Base-by-base conservation (phyloP, 441 rosid species). In the Croton setiger region DNA sequence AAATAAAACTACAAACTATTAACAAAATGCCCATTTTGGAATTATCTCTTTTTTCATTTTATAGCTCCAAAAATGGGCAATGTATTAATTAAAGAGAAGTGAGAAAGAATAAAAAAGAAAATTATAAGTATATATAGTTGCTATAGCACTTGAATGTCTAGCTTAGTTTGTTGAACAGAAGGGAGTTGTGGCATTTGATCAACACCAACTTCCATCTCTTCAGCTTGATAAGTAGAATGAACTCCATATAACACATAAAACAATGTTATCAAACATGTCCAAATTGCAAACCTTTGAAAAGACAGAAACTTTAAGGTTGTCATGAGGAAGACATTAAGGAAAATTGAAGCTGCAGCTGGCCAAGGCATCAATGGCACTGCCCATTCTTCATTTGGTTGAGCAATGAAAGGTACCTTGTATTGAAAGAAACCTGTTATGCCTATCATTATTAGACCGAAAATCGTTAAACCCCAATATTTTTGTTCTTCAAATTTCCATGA, bases 331-430 rank as follows among this genome's bases (percentile, higher is more conserved):
- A 89, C 80, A 64, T 86, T 93, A 5, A 93, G 88, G 81, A 87
- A 86, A 70, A 87, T 82, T 0, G 97, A 90, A 2, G 82, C 66
- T 3, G 88, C 92, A 0, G 97, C 92, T 3, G 94, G 96, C 97
- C 97, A 93, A 7, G 98, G 98, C 98, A 93, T 93, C 48, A 86
- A 69, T 6, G 98, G 97, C 33, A 93, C 96, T 1, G 88, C 76
- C 98, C 96, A 93, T 62, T 47, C 64, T 49, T 76, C 86, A 27
- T 67, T 64, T 5, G 79, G 36, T 60, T 67, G 73, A 51, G 47
- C 0, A 14, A 59, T 11, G 18, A 37, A 69, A 14, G 87, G 84
- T 11, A 76, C 70, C 69, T 39, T 63, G 81, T 71, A 57, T 27
- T 83, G 92, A 71, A 85, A 91, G 23, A 73, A 49, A 6, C 80